A percentile compares a stretch with the other conserved stretches of the same genome.
phyloP scores from a whole-genome alignment of 2,329 filamentous ascomycete genomes.

The Stagonosporopsis vannaccii region DNA sequence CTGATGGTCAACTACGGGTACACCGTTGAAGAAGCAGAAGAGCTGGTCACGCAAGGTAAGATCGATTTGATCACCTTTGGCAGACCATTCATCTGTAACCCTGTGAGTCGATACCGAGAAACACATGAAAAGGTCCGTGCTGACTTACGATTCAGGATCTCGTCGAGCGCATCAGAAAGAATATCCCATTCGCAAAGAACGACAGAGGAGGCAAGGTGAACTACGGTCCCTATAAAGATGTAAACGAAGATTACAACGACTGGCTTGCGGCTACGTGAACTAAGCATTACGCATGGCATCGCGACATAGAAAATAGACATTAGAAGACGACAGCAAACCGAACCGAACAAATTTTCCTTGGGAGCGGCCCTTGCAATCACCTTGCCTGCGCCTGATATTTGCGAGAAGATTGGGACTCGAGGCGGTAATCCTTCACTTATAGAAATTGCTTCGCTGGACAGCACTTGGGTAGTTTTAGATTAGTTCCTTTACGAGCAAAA shows the following conservation, averaged over 20 bases:
- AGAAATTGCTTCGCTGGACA: no score
- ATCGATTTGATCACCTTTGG: conserved; percentile 33
- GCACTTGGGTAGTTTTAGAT: no score
- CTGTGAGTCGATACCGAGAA: conserved; percentile 8
- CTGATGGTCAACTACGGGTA: conserved; percentile 39
- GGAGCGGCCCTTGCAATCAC: no score
- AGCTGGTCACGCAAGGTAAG: conserved; percentile 20
- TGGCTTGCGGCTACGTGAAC: conserved; percentile 1
- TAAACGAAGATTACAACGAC: conserved; percentile 12
- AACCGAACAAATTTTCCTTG: not conserved
- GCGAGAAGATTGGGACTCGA: no score
- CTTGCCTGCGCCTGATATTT: no score
- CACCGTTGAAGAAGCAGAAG: conserved; percentile 30
- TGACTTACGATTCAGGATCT: conserved; percentile 13
- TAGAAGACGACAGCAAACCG: not conserved
- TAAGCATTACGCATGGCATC: not conserved
- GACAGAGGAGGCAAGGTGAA: conserved; percentile 30
- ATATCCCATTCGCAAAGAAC: conserved; percentile 26
- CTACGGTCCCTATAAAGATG: conserved; percentile 31
- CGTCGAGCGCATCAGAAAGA: conserved; percentile 21
- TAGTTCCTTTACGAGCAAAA: no score
- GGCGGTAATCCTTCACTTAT: no score
- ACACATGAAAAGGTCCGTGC: not conserved
- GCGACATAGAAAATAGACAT: not conserved
- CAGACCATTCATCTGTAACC: conserved; percentile 33